A percentile compares a stretch with the other conserved stretches of the same genome.
Evolutionary conservation across 23 red algal genomes (phyloP).

Genomic region (Gracilariopsis chorda): DNA sequence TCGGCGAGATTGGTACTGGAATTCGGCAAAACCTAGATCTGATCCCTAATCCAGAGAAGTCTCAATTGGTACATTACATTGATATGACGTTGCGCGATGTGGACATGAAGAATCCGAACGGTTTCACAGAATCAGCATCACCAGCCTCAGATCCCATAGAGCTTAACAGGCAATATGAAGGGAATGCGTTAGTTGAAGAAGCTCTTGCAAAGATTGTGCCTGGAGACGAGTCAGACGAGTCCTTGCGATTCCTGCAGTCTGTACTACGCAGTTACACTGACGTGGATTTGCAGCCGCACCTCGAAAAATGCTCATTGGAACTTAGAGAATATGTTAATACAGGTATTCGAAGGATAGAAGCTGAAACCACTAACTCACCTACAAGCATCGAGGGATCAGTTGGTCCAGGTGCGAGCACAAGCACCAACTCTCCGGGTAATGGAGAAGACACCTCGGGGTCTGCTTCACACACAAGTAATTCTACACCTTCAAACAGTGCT

Average conservation of each 20-base stretch:
- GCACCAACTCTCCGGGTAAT: not conserved
- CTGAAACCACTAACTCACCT: not conserved
- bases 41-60: constrained; percentile 55
- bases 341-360: not conserved
- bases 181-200: constrained; percentile 10
- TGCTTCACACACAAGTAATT: not conserved
- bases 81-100: constrained; percentile 35
- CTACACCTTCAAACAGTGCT: constrained; percentile 20
- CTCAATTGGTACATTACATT: constrained; percentile 63
- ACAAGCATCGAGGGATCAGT: not conserved
- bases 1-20: constrained; percentile 49
- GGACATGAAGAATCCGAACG: not conserved
- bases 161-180: not conserved
- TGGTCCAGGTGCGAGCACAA: not conserved
- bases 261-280: not conserved
- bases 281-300: constrained; percentile 20
- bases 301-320: constrained; percentile 13
- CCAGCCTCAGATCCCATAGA: not conserved
- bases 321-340: not conserved
- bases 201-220: constrained; percentile 28
- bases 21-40: constrained; percentile 29
- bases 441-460: not conserved
- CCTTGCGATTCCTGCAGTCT: constrained; percentile 20
- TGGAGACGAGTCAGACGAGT: constrained; percentile 8
- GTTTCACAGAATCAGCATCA: not conserved